phyloP scores from a whole-genome alignment of 345 rosid species.

The Gossypium australe region DNA sequence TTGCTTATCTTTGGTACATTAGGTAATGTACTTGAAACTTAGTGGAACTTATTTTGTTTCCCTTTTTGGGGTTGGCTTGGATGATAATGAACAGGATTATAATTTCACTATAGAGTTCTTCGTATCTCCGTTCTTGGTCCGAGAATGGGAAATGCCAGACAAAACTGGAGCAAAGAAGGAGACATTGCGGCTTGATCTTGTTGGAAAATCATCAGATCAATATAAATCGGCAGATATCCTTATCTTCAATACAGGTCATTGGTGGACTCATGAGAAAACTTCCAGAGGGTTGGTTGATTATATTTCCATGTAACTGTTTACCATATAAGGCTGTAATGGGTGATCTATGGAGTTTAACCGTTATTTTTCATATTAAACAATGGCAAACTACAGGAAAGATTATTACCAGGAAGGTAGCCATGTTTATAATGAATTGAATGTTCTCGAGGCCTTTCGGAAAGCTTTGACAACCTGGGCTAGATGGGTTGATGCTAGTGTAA shows the following conservation, averaged over 20 bases:
- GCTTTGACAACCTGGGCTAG: constrained; percentile 86
- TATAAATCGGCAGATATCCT: constrained; percentile 73
- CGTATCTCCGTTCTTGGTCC: constrained; percentile 91
- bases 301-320: neutral
- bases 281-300: constrained; percentile 57
- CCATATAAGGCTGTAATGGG: neutral
- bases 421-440: constrained; percentile 68
- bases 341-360: neutral
- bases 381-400: constrained; percentile 55
- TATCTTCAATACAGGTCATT: constrained; percentile 91
- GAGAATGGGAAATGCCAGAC: constrained; percentile 70
- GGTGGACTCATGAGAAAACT: constrained; percentile 99
- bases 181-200: constrained; percentile 84
- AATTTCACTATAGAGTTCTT: constrained; percentile 71
- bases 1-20: neutral
- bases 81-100: constrained; percentile 51
- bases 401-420: constrained; percentile 92
- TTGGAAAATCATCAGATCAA: constrained; percentile 60
- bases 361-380: neutral
- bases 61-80: neutral
- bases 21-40: neutral
- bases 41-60: constrained; percentile 3
- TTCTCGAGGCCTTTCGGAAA: constrained; percentile 81
- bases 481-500: constrained; percentile 81
- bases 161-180: constrained; percentile 62